phyloP scores from a whole-genome alignment of 768 basidiomycete genomes.

The Tricholoma saponaceum region DNA sequence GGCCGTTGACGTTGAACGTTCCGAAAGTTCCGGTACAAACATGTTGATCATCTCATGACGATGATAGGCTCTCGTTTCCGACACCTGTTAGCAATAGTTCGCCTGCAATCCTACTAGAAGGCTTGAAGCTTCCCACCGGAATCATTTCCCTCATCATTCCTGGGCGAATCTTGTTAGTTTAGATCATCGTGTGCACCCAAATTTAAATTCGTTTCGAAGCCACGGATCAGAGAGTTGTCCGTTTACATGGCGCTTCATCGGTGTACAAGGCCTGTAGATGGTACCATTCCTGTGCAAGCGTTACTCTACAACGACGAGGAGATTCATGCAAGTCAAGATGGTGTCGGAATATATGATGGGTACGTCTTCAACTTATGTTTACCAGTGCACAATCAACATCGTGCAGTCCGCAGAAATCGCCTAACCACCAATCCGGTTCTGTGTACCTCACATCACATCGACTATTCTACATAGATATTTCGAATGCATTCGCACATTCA shows the following conservation, averaged over 20 bases:
- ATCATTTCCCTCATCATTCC: too few species aligned
- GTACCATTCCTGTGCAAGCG: conserved; percentile 73
- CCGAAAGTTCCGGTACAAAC: too few species aligned
- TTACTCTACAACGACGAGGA: conserved; percentile 81
- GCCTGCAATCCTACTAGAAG: too few species aligned
- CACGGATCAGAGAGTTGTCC: too few species aligned
- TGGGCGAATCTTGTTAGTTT: too few species aligned
- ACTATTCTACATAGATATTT: conserved; percentile 71
- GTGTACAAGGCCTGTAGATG: conserved; percentile 58
- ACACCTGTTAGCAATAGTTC: too few species aligned
- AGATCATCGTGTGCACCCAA: too few species aligned
- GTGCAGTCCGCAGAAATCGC: conserved; percentile 73
- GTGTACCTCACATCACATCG: conserved; percentile 78
- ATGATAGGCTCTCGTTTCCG: too few species aligned
- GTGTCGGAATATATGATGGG: conserved; percentile 92
- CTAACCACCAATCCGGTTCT: conserved; percentile 72
- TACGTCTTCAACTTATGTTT: conserved; percentile 33
- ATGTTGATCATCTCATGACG: too few species aligned
- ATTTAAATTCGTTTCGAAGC: too few species aligned
- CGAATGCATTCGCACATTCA: conserved; percentile 48
- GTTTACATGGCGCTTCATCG: conserved; percentile 48
- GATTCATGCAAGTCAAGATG: conserved; percentile 66
- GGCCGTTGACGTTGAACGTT: too few species aligned
- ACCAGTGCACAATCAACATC: conserved; percentile 9
- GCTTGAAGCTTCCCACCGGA: too few species aligned